A percentile compares a stretch with the other conserved stretches of the same genome.
phyloP scores from a whole-genome alignment of 148 eudicot genomes.

The Vaccinium myrtillus region DNA sequence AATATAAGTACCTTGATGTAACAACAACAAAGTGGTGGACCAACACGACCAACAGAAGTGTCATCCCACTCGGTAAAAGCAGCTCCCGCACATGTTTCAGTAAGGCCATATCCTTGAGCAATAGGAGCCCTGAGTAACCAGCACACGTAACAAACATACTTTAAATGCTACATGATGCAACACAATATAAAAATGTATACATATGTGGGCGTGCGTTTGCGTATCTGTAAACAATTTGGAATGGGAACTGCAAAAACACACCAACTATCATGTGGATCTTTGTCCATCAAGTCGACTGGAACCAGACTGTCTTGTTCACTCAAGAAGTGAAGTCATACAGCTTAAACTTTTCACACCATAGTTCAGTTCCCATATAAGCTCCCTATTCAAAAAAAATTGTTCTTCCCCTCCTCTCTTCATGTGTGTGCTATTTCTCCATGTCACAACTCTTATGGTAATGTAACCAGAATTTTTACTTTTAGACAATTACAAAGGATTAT shows the following conservation, averaged over 20 bases:
- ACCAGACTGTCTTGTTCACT: neutral
- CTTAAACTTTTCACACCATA: neutral
- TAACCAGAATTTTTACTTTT: neutral
- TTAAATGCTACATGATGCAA: neutral
- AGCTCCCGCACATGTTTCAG: constrained; percentile 98
- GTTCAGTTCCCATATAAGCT: neutral
- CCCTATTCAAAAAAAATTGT: neutral
- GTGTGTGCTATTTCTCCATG: neutral
- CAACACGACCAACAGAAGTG: constrained; percentile 88
- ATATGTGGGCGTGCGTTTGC: neutral
- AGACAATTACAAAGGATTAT: neutral
- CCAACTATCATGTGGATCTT: neutral
- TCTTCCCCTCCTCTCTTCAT: neutral
- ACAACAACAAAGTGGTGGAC: constrained; percentile 94
- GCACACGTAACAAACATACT: constrained; percentile 2
- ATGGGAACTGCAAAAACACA: neutral
- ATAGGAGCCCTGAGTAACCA: constrained; percentile 68
- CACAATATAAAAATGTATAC: neutral
- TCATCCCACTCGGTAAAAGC: constrained; percentile 94
- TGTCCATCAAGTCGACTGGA: neutral
- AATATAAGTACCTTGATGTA: constrained; percentile 65
- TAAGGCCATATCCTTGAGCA: constrained; percentile 96
- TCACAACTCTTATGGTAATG: neutral
- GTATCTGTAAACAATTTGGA: neutral
- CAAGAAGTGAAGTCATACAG: neutral